phyloP scores from a whole-genome alignment of 805 yeast genomes.

The Starmera dryadoides region DNA sequence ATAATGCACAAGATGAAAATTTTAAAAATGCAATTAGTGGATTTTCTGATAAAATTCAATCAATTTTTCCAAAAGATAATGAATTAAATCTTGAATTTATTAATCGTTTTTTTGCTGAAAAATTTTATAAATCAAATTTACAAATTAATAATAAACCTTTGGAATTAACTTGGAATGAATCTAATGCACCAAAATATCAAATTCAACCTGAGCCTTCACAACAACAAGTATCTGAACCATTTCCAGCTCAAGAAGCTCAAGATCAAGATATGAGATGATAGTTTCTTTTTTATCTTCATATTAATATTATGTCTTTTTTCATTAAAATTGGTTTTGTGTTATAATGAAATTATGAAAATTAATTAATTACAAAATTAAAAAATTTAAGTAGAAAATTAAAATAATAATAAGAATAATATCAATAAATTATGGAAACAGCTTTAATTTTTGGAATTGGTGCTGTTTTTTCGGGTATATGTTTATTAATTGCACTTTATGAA shows the following conservation, averaged over 20 bases:
- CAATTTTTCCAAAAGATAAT: slow-evolving; percentile 2
- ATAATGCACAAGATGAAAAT: slow-evolving; percentile 8
- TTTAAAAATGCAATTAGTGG: slow-evolving; percentile 7
- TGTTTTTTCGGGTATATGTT: background rate
- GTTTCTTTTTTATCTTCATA: background rate
- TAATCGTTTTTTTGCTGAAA: slow-evolving; percentile 17
- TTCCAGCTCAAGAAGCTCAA: no score
- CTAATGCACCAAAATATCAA: slow-evolving; percentile 2
- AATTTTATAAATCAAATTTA: slow-evolving; percentile 10
- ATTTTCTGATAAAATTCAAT: slow-evolving; percentile 10
- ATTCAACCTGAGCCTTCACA: background rate
- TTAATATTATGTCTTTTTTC: background rate
- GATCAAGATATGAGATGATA: background rate
- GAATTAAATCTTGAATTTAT: slow-evolving; percentile 14
- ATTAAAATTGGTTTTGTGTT: background rate
- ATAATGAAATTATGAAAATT: background rate
- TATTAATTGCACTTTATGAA: background rate
- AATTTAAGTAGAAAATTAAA: no score
- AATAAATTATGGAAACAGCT: no score
- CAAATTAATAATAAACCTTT: slow-evolving; percentile 4
- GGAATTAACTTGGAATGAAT: slow-evolving; percentile 17
- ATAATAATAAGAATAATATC: no score
- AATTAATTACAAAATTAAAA: no score
- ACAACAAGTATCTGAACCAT: no score
- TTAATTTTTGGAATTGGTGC: background rate